Percentiles rank a stretch among this genome's conserved stretches.
These are phyloP conservation scores for Berberis thunbergii DNA, from an alignment of 164 flowering plant genomes.

Conservation along the genomic window DNA sequence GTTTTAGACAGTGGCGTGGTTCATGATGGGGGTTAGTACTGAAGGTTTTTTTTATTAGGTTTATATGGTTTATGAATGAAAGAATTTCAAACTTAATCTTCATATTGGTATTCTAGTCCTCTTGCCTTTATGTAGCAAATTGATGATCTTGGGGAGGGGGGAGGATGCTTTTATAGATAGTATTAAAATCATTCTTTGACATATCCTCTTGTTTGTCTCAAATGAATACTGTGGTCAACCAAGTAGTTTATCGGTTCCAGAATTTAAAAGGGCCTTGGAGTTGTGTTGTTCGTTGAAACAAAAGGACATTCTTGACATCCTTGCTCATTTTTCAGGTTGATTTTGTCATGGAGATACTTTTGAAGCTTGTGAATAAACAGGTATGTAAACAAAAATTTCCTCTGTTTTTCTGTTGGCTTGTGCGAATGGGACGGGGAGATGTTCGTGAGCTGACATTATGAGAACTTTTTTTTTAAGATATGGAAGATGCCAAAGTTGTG, in stretches of 20 bases:
- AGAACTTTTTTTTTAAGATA: constrained; percentile 30
- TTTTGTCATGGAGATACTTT: constrained; percentile 91
- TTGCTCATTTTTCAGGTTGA: constrained; percentile 54
- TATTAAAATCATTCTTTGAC: too few relatives aligned
- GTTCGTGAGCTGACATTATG: constrained; percentile 3
- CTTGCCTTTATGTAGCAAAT: too few relatives aligned
- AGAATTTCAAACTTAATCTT: too few relatives aligned
- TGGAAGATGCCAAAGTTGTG: constrained; percentile 98
- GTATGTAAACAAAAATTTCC: constrained; percentile 21
- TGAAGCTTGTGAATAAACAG: constrained; percentile 91
- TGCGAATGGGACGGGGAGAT: not conserved
- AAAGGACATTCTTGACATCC: constrained; percentile 3
- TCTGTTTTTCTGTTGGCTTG: not conserved
- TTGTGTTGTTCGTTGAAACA: not conserved
- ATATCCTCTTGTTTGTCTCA: too few relatives aligned
- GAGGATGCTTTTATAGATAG: too few relatives aligned
- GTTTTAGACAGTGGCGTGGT: too few relatives aligned
- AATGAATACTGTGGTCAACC: constrained; percentile 33
- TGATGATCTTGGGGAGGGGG: too few relatives aligned
- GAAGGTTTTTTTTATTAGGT: too few relatives aligned
- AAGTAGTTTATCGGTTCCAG: constrained; percentile 14
- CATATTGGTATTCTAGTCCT: too few relatives aligned
- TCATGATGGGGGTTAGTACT: too few relatives aligned
- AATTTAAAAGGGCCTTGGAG: not conserved
- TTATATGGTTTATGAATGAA: too few relatives aligned